Conservation (phyloP, 106 monocot genomes). For the Dendrobium officinale region DNA sequence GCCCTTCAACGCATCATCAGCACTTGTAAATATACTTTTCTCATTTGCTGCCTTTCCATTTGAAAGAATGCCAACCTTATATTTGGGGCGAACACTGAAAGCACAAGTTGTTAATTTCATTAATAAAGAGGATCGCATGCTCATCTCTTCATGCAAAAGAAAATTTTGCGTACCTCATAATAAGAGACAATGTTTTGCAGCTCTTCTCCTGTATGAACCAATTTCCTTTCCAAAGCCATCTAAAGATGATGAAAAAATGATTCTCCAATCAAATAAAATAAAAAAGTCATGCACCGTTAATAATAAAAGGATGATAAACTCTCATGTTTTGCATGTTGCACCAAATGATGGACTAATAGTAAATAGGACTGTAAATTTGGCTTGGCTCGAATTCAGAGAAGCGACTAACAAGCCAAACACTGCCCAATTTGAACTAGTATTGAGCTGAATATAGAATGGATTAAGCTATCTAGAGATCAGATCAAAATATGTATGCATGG, state of each 20-base stretch:
- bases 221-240: slow-evolving; percentile 72
- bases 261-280: background rate
- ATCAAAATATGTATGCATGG: too few species aligned
- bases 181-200: slow-evolving; percentile 77
- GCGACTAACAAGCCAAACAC: too few species aligned
- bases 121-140: background rate
- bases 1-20: slow-evolving; percentile 67
- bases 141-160: background rate
- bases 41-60: slow-evolving; percentile 75
- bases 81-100: slow-evolving; percentile 63
- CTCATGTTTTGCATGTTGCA: too few species aligned
- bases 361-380: too few species aligned
- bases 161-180: slow-evolving; percentile 54
- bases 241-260: slow-evolving; percentile 23
- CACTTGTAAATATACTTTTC: slow-evolving; percentile 41
- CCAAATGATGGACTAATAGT: too few species aligned
- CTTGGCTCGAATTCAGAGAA: too few species aligned
- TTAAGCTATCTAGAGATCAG: too few species aligned
- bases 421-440: too few species aligned
- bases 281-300: background rate
- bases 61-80: slow-evolving; percentile 25
- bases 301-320: too few species aligned
- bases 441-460: too few species aligned
- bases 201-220: slow-evolving; percentile 99
- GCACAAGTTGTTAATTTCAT: background rate